phyloP scores from a whole-genome alignment of 768 basidiomycete genomes.

The Stropharia rugosoannulata region DNA sequence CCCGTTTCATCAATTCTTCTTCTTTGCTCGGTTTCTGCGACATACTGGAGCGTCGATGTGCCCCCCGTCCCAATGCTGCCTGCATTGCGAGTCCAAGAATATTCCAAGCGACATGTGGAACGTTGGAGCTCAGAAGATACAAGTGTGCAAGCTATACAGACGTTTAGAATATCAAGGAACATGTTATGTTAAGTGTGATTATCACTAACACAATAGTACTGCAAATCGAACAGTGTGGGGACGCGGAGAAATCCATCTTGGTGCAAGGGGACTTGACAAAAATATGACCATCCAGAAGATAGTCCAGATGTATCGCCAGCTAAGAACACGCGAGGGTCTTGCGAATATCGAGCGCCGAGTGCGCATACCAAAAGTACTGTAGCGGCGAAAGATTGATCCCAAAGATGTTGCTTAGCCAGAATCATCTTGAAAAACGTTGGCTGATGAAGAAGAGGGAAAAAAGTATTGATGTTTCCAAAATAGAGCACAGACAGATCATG shows the following conservation, averaged over 20 bases:
- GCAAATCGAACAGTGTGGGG: conserved; percentile 68
- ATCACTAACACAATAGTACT: conserved; percentile 57
- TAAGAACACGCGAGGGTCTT: conserved; percentile 42
- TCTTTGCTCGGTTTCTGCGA: conserved; percentile 35
- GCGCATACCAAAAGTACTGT: conserved; percentile 69
- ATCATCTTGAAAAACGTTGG: conserved; percentile 59
- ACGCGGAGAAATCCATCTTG: conserved; percentile 55
- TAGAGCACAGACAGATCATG: conserved; percentile 52
- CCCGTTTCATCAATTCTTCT: conserved; percentile 61
- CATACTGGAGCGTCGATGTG: conserved; percentile 49
- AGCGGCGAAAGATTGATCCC: conserved; percentile 49
- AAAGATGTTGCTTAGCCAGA: conserved; percentile 43
- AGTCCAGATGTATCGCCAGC: conserved; percentile 36
- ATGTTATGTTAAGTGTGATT: conserved; percentile 16
- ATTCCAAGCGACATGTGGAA: conserved; percentile 56
- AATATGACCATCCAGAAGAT: conserved; percentile 61
- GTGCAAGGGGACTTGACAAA: conserved; percentile 60
- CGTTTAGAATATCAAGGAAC: not conserved
- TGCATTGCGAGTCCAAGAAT: conserved; percentile 58
- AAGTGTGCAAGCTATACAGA: conserved; percentile 26
- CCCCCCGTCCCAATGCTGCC: conserved; percentile 60
- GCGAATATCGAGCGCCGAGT: conserved; percentile 54
- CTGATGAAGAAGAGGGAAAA: conserved; percentile 65
- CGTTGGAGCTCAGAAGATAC: conserved; percentile 40
- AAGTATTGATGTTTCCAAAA: conserved; percentile 51